A percentile compares a stretch with the other conserved stretches of the same genome.
phyloP scores from a whole-genome alignment of 345 rosid genomes.

The Syzygium jambos region DNA sequence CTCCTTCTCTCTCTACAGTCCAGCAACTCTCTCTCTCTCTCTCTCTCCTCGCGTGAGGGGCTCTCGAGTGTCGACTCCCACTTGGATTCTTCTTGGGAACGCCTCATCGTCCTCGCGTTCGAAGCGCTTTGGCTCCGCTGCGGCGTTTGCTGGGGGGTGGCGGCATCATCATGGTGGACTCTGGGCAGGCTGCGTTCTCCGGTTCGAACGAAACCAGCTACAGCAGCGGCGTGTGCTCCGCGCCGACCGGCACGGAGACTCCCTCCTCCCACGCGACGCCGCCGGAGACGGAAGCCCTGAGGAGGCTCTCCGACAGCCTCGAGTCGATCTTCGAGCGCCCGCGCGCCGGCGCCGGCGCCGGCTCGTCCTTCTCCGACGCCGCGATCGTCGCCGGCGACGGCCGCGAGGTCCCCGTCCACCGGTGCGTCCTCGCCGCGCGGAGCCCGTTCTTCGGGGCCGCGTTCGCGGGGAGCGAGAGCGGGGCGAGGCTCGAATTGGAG shows the following conservation, averaged over 20 bases:
- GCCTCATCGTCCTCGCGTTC: neutral
- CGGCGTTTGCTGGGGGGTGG: neutral
- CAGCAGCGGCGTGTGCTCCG: neutral
- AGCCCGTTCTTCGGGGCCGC: slow-evolving; percentile 44
- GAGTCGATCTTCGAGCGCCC: neutral
- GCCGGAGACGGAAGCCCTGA: neutral
- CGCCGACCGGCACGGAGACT: neutral
- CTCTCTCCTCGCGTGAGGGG: neutral
- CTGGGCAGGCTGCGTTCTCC: neutral
- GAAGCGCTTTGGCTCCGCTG: neutral
- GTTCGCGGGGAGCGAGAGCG: slow-evolving; percentile 18
- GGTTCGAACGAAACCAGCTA: neutral
- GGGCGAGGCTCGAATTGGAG: slow-evolving; percentile 38
- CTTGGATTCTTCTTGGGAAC: neutral
- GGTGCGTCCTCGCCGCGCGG: slow-evolving; percentile 67
- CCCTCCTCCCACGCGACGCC: neutral
- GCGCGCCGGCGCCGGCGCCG: neutral
- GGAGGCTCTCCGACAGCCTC: neutral
- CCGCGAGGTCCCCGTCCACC: slow-evolving; percentile 43
- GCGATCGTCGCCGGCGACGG: neutral
- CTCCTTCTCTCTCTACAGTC: neutral
- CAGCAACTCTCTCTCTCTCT: neutral
- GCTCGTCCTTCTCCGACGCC: neutral
- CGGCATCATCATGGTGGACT: neutral
- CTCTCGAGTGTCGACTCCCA: neutral